Conservation (phyloP, 2,329 filamentous ascomycete species). For the Chrysoporthe puriensis region DNA sequence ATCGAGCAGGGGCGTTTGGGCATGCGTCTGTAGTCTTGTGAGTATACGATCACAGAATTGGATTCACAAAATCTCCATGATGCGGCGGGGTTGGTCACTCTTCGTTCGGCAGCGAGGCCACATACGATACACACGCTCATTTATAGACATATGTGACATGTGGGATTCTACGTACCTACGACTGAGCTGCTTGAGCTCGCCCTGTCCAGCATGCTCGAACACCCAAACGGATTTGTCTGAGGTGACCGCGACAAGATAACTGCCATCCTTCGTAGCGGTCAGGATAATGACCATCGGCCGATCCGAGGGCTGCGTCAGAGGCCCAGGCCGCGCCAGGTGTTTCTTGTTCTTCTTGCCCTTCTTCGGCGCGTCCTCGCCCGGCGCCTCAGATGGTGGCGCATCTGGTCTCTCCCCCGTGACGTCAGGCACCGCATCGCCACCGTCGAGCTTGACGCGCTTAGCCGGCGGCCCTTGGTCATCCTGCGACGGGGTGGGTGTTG, state of each 20-base stretch:
- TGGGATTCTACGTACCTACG: conserved; percentile 59
- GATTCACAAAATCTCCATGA: not conserved
- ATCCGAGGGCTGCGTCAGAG: conserved; percentile 23
- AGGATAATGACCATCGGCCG: conserved; percentile 66
- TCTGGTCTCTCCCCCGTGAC: conserved; percentile 28
- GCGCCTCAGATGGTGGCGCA: conserved; percentile 8
- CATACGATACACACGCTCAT: not conserved
- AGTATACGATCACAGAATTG: conserved; percentile 30
- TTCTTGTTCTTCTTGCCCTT: conserved; percentile 36
- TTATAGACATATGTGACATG: not conserved
- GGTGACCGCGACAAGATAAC: conserved; percentile 76
- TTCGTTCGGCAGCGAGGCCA: not conserved
- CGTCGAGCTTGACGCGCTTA: conserved; percentile 36
- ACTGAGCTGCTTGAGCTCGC: conserved; percentile 68
- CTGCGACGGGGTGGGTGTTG: conserved; percentile 18
- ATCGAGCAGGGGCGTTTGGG: conserved; percentile 87
- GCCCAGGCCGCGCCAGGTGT: conserved; percentile 29
- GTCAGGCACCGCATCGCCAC: conserved; percentile 28
- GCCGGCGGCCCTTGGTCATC: conserved; percentile 30
- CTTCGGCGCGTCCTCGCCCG: conserved; percentile 34
- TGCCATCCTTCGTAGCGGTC: conserved; percentile 63
- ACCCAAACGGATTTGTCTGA: conserved; percentile 92
- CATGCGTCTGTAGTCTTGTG: conserved; percentile 66
- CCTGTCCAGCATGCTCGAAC: conserved; percentile 68
- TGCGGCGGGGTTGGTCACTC: not conserved